Base-by-base conservation (phyloP, 202 grass and related monocot genomes). In the Saccharum hybrid region DNA sequence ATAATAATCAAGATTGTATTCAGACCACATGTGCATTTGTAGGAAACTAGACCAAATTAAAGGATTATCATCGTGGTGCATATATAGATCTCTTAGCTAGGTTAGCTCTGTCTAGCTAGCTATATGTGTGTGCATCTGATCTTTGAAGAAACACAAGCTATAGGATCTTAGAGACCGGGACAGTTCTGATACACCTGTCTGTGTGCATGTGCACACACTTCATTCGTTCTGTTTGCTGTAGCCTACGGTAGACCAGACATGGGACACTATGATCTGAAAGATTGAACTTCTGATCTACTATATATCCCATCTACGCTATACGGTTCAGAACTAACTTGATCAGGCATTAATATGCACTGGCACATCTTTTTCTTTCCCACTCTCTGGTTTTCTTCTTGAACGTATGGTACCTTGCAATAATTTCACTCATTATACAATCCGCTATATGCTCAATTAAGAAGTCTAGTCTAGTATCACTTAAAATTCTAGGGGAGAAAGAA, bases 71-170 rank as follows among this genome's bases (percentile, higher is more conserved):
- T 56, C 13, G 7, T 5, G 16, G n/a, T n/a, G 19, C 15, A 56
- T 57, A 9, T 10, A 22, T 22, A 59, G 19, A 59, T 9, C 5
- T 6, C 5, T 52, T 51, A 51, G 48, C 19, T 59, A 59, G 21
- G 59, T 21, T 23, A 60, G 22, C 60, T 63, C 7, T 0, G 10
- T 65, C 51, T 74, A 77, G 14, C 66, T 84, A 45, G 28, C 5
- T 41, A 48, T 76, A 34, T 34, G 1, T 31, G 18, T 28, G 36
- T 76, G 52, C 37, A 11, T 68, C 52, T 71, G 39, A 68, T 42
- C 48, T 66, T 22, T 66, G 43, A 45, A 59, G 43, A 41, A 86
- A 45, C 70, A 62, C 46, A 37, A 37, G 64, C 56, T 41, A 71
- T n/a, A n/a, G 61, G 41, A 82, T 76, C 71, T 52, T 54, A 54